Percentiles rank a stretch among this genome's conserved stretches.
Conservation (phyloP, 495 filamentous ascomycete genomes). For the Penicillium roqueforti region DNA sequence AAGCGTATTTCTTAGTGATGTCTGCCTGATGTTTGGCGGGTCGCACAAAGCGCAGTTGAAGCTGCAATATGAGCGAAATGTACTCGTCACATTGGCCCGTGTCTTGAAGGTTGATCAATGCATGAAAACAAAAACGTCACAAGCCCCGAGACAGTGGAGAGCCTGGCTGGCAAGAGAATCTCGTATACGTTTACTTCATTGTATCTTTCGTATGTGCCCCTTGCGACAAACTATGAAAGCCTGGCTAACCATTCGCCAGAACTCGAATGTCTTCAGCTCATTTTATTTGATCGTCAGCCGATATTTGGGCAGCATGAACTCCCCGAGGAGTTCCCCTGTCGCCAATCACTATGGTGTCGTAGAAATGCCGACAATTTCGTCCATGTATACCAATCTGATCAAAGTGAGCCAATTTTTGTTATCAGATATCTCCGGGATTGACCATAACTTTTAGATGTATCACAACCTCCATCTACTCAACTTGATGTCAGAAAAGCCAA, state of each 20-base stretch:
- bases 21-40: background rate
- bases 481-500: background rate
- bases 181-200: background rate
- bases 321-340: background rate
- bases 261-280: background rate
- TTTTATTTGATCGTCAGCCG: background rate
- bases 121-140: background rate
- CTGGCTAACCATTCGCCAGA: background rate
- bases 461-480: background rate
- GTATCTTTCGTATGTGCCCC: background rate
- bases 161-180: background rate
- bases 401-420: background rate
- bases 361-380: background rate
- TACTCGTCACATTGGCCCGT: slow-evolving; percentile 1
- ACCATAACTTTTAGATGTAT: background rate
- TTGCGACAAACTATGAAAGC: background rate
- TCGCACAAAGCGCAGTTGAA: background rate
- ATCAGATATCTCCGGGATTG: background rate
- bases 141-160: background rate
- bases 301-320: slow-evolving; percentile 1
- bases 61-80: slow-evolving; percentile 4
- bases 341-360: background rate
- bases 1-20: background rate
- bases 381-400: background rate
- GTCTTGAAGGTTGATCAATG: background rate